Percentiles rank a stretch among this genome's conserved stretches.
Conservation (phyloP, 495 filamentous ascomycete species). For the Elasticomyces elasticus region DNA sequence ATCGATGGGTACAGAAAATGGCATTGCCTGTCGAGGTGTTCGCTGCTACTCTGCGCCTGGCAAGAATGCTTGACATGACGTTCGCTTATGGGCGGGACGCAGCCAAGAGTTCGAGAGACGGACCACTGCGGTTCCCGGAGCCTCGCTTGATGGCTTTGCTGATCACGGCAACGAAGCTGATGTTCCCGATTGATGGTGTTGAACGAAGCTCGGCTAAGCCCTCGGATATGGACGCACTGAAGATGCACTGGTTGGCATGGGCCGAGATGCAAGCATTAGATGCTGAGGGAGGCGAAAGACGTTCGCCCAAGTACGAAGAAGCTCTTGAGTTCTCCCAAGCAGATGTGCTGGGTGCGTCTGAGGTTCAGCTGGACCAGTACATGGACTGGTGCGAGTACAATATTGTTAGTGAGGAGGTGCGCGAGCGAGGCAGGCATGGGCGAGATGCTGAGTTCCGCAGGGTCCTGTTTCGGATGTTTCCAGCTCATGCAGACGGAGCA, state of each 20-base stretch:
- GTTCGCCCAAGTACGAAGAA: conserved; percentile 8
- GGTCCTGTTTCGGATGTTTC: conserved; percentile 45
- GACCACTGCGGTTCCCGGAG: conserved; percentile 47
- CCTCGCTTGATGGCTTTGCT: conserved; percentile 58
- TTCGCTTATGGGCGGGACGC: conserved; percentile 46
- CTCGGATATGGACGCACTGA: conserved; percentile 50
- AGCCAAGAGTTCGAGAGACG: conserved; percentile 20
- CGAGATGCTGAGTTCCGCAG: conserved; percentile 26
- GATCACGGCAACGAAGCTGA: conserved; percentile 67
- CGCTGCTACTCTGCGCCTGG: conserved; percentile 48
- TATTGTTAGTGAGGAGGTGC: conserved; percentile 18
- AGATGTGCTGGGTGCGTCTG: conserved; percentile 60
- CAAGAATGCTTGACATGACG: conserved; percentile 43
- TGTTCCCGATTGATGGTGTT: conserved; percentile 63
- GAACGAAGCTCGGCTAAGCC: conserved; percentile 44
- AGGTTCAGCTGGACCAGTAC: conserved; percentile 64
- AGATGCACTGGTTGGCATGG: conserved; percentile 69
- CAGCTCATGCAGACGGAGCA: conserved; percentile 27
- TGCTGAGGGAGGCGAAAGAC: background rate
- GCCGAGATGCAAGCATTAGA: conserved; percentile 10
- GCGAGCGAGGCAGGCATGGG: conserved; percentile 10
- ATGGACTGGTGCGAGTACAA: conserved; percentile 71
- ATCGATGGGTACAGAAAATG: conserved; percentile 60
- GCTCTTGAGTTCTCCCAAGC: conserved; percentile 45
- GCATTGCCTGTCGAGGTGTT: conserved; percentile 72